Evolutionary conservation across 306 rosid species (phyloP).

Genomic region (Alnus rubra): DNA sequence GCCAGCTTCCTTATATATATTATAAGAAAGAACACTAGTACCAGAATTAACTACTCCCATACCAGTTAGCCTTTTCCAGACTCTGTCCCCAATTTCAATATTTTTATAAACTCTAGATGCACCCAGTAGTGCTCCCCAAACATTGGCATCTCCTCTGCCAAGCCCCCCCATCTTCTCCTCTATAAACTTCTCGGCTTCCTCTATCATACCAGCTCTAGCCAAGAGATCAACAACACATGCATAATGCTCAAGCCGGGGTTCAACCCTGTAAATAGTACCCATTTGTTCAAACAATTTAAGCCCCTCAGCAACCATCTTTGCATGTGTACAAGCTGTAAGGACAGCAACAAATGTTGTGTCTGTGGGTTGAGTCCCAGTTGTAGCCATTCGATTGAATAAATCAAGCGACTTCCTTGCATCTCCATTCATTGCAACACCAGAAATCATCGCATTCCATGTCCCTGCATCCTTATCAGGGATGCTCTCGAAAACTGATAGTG

Average conservation of each 20-base stretch:
- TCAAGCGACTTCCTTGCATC: constrained; percentile 42
- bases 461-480: constrained; percentile 32
- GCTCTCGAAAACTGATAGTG: constrained; percentile 39
- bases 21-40: constrained; percentile 69
- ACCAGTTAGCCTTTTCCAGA: constrained; percentile 64
- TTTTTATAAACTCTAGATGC: constrained; percentile 78
- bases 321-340: constrained; percentile 48
- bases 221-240: constrained; percentile 53
- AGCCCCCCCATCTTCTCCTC: constrained; percentile 79
- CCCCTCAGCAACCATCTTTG: constrained; percentile 45
- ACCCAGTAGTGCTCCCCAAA: constrained; percentile 73
- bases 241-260: constrained; percentile 37
- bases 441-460: constrained; percentile 53
- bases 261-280: constrained; percentile 28
- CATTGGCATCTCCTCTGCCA: constrained; percentile 55
- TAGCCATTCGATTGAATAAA: constrained; percentile 40
- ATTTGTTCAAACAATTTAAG: constrained; percentile 45
- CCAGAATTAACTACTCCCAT: constrained; percentile 63
- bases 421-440: constrained; percentile 47
- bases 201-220: constrained; percentile 53
- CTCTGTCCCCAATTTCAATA: constrained; percentile 57
- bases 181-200: constrained; percentile 67
- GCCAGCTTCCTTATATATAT: constrained; percentile 72
- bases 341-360: constrained; percentile 46
- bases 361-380: constrained; percentile 31